Base-by-base conservation (phyloP, 257 asterid species). In the Nicotiana tomentosiformis region DNA sequence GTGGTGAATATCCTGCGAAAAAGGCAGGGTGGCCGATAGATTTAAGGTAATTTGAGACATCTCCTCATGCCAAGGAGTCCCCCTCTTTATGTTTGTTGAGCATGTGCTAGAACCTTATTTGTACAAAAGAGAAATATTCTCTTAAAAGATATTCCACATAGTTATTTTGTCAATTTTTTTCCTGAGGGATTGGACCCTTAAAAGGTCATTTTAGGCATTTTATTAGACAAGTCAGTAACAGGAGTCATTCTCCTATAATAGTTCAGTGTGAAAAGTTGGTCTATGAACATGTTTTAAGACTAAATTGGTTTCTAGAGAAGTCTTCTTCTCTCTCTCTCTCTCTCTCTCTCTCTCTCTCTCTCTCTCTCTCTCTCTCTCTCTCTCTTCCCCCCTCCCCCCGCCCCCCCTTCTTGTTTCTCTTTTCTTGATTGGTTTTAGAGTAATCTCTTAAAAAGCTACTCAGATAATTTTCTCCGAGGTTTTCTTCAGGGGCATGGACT, bases 1-100 rank as follows among this genome's bases (percentile, higher is more conserved):
- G n/a, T 70, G 78, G 46, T 70, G 57, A 70, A 39, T 70, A 43
- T 70, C 77, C 78, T 39, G n/a, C 35, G 35, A n/a, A 69, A 69
- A 69, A 11, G 78, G 53, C 18, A 39, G 37, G 11, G 10, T 33
- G 18, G 5, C 12, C 43, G 78, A 6, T 39, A 10, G 57, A 39
- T 69, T 39, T 70, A 39, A 39, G 58, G 57, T 39, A 70, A 70
- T 70, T 70, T 70, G 2, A 17, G 78, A 70, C 18, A 39, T 39
- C 78, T 69, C 43, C 77, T 70, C 57, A 39, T 20, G 43, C 46
- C 58, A 39, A 70, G 35, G 46, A 39, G n/a, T 39, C 58, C 18
- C 1, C 32, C 17, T 68, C 57, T n/a, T 39, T 37, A 10, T 70
- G 78, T 70, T 17, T 70, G n/a, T 32, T 70, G 57, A 39, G n/a